phyloP scores from a whole-genome alignment of 768 basidiomycete species.

The Macrolepiota albuminosa region DNA sequence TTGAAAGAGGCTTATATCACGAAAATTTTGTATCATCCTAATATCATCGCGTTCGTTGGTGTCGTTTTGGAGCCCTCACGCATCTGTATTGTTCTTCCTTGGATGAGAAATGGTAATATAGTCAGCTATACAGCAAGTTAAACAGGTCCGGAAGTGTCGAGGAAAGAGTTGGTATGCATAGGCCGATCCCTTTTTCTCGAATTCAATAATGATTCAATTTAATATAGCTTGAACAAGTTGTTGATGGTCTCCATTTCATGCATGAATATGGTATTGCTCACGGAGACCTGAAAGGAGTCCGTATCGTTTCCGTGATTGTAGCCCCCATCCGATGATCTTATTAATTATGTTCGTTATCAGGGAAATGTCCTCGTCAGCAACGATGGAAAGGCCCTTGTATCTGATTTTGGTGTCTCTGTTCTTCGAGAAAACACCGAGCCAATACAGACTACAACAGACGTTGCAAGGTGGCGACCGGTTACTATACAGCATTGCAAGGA shows the following conservation, averaged over 20 bases:
- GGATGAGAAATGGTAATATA: constrained; percentile 27
- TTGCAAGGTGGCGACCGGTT: background rate
- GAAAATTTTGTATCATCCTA: constrained; percentile 18
- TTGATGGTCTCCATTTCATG: constrained; percentile 23
- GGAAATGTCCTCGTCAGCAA: constrained; percentile 13
- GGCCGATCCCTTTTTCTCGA: background rate
- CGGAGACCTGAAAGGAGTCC: constrained; percentile 35
- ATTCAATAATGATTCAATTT: background rate
- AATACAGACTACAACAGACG: background rate
- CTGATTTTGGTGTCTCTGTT: constrained; percentile 10
- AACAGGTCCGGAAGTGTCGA: constrained; percentile 1
- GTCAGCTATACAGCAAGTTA: constrained; percentile 10
- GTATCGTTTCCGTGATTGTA: background rate
- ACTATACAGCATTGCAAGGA: background rate
- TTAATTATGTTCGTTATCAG: background rate
- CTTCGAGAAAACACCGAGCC: constrained; percentile 3
- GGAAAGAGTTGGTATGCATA: constrained; percentile 11
- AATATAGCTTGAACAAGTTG: constrained; percentile 22
- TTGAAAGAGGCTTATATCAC: constrained; percentile 19
- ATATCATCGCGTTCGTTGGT: constrained; percentile 19
- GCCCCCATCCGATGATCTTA: background rate
- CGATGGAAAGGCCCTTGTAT: constrained; percentile 8
- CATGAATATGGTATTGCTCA: constrained; percentile 27
- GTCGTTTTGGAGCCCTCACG: constrained; percentile 13
- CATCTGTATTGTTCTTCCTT: constrained; percentile 22